Evolutionary conservation across 1,139 yeast species (phyloP).

Genomic region (Yamadazyma diddensiae): DNA sequence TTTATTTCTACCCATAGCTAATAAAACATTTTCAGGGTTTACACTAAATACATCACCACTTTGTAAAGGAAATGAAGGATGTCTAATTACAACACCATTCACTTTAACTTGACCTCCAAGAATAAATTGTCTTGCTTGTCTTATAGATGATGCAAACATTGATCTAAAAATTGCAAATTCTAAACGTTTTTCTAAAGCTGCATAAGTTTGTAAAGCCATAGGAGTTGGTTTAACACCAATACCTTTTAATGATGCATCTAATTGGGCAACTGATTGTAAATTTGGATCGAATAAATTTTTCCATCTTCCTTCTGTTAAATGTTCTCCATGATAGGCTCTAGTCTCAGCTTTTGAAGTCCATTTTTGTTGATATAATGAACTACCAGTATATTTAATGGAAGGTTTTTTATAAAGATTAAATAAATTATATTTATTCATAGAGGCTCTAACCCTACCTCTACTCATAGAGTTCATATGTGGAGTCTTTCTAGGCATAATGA

Average conservation of each 20-base stretch:
- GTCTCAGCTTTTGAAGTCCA: conserved; percentile 91
- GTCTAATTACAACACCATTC: conserved; percentile 67
- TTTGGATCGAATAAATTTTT: conserved; percentile 62
- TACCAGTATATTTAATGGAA: conserved; percentile 47
- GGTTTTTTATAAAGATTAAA: conserved; percentile 80
- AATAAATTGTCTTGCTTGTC: conserved; percentile 92
- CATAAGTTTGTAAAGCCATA: conserved; percentile 82
- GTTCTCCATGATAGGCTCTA: conserved; percentile 95
- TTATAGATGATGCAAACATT: conserved; percentile 87
- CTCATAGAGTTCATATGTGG: conserved; percentile 55
- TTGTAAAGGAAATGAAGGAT: conserved; percentile 74
- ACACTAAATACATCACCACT: conserved; percentile 89
- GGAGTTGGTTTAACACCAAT: conserved; percentile 64
- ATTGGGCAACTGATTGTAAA: conserved; percentile 79
- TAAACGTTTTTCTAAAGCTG: conserved; percentile 80
- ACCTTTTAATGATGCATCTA: conserved; percentile 73
- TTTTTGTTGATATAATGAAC: conserved; percentile 81
- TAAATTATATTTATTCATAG: conserved; percentile 89
- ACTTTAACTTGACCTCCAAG: conserved; percentile 81
- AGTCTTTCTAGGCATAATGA: conserved; percentile 61
- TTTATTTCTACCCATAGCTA: conserved; percentile 80
- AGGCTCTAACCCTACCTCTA: conserved; percentile 79
- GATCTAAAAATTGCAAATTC: conserved; percentile 90
- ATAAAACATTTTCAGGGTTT: conserved; percentile 79
- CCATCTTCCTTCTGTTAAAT: conserved; percentile 81